Percentiles rank a stretch among this genome's conserved stretches.
phyloP scores from a whole-genome alignment of 495 filamentous ascomycete genomes.

The Penicillium bialowiezense region DNA sequence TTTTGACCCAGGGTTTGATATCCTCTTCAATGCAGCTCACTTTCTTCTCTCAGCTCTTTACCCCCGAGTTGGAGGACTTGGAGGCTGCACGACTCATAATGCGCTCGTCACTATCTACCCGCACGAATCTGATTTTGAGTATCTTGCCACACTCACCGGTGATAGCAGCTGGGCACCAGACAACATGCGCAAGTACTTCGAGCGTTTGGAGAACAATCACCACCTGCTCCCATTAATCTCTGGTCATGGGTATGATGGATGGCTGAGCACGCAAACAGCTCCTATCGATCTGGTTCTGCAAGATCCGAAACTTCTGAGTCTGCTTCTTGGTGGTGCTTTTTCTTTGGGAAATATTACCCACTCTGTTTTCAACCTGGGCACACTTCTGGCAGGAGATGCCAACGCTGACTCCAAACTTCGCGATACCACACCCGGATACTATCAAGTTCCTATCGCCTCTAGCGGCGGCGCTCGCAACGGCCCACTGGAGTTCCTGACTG shows the following conservation, averaged over 20 bases:
- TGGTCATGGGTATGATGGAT: slow-evolving; percentile 60
- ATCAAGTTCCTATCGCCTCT: slow-evolving; percentile 50
- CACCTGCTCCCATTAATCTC: slow-evolving; percentile 27
- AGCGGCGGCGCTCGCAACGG: slow-evolving; percentile 47
- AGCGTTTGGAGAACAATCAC: slow-evolving; percentile 54
- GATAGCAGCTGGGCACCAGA: slow-evolving; percentile 40
- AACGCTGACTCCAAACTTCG: slow-evolving; percentile 43
- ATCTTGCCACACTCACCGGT: slow-evolving; percentile 41
- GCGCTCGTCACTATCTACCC: slow-evolving; percentile 43
- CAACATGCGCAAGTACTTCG: slow-evolving; percentile 46
- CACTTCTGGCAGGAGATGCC: slow-evolving; percentile 49
- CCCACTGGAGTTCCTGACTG: slow-evolving; percentile 51
- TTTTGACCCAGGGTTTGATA: no score
- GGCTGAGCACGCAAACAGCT: slow-evolving; percentile 49
- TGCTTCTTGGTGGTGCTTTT: slow-evolving; percentile 49
- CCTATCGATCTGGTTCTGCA: slow-evolving; percentile 45
- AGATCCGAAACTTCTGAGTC: slow-evolving; percentile 50
- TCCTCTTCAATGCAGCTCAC: no score
- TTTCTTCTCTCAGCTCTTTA: no score
- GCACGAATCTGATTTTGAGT: slow-evolving; percentile 44
- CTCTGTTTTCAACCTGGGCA: slow-evolving; percentile 34
- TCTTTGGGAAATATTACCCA: slow-evolving; percentile 47
- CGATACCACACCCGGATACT: slow-evolving; percentile 44
- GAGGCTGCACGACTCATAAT: slow-evolving; percentile 47
- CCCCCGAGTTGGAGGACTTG: slow-evolving; percentile 44